A percentile compares a stretch with the other conserved stretches of the same genome.
These are phyloP conservation scores for Sequoiadendron giganteum DNA, from an alignment of 75 land plant genomes.

Conservation along the genomic window DNA sequence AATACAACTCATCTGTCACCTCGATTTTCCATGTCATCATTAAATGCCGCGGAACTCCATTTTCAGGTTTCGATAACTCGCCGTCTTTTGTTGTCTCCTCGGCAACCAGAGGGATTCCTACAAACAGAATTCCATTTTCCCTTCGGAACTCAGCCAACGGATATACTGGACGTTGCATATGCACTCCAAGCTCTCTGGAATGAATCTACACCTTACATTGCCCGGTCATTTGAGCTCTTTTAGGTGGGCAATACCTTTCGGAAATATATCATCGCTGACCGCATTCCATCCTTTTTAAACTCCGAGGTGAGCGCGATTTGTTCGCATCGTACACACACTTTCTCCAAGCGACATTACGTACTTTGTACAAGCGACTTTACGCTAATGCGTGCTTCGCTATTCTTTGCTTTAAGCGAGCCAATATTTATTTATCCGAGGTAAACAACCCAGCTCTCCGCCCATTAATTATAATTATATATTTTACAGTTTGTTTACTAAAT, in stretches of 20 bases:
- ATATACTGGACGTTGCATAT: background rate
- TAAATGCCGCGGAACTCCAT: background rate
- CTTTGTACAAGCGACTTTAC: background rate
- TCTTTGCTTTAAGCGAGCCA: background rate
- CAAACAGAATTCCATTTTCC: too few relatives aligned
- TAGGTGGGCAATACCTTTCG: too few relatives aligned
- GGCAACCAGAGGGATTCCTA: background rate
- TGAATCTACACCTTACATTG: background rate
- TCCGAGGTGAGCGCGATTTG: too few relatives aligned
- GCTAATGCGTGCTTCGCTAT: background rate
- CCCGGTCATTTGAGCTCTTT: too few relatives aligned
- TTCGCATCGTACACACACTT: too few relatives aligned
- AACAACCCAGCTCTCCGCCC: background rate
- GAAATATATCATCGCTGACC: too few relatives aligned
- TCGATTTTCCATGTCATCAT: background rate
- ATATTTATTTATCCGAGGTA: background rate
- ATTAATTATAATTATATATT: background rate
- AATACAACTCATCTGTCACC: background rate
- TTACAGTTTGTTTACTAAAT: background rate
- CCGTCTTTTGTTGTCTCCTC: background rate
- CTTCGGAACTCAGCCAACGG: background rate
- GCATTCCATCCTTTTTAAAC: too few relatives aligned
- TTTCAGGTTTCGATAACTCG: background rate
- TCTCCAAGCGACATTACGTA: background rate
- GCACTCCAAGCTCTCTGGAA: background rate